Evolutionary conservation across 2,329 filamentous ascomycete genomes (phyloP).

Genomic region (Diaporthe caulivora): DNA sequence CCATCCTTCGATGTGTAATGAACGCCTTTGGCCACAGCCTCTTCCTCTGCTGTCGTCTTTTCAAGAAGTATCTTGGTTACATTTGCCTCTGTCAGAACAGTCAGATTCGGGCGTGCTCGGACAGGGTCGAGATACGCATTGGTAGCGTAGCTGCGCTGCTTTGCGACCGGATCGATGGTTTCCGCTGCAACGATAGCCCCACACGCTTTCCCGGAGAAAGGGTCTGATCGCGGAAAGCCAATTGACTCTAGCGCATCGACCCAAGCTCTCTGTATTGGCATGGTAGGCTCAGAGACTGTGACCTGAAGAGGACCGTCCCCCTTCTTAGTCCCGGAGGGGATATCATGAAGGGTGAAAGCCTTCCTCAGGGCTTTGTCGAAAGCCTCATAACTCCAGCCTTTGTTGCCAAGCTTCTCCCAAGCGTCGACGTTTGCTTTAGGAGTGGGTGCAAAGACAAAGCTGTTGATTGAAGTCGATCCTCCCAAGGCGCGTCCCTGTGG

Average conservation of each 20-base stretch:
- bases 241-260: constrained; percentile 37
- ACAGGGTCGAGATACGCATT: constrained; percentile 42
- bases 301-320: constrained; percentile 20
- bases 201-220: constrained; percentile 34
- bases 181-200: constrained; percentile 25
- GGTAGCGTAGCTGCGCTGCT: constrained; percentile 41
- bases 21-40: constrained; percentile 4
- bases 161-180: constrained; percentile 39
- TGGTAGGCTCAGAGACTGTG: constrained; percentile 7
- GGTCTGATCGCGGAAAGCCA: constrained; percentile 35
- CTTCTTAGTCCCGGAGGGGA: neutral
- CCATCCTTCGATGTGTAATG: constrained; percentile 15
- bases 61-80: constrained; percentile 13
- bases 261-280: constrained; percentile 38
- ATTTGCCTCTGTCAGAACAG: constrained; percentile 36
- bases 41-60: neutral
- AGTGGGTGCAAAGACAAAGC: constrained; percentile 36
- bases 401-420: constrained; percentile 40
- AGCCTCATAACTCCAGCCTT: constrained; percentile 39
- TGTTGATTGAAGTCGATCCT: constrained; percentile 42
- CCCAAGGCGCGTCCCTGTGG: constrained; percentile 38
- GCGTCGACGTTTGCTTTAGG: constrained; percentile 38
- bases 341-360: neutral
- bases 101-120: constrained; percentile 38
- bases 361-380: constrained; percentile 18